phyloP scores from a whole-genome alignment of 768 basidiomycete genomes.

The Macrocybe gigantea region DNA sequence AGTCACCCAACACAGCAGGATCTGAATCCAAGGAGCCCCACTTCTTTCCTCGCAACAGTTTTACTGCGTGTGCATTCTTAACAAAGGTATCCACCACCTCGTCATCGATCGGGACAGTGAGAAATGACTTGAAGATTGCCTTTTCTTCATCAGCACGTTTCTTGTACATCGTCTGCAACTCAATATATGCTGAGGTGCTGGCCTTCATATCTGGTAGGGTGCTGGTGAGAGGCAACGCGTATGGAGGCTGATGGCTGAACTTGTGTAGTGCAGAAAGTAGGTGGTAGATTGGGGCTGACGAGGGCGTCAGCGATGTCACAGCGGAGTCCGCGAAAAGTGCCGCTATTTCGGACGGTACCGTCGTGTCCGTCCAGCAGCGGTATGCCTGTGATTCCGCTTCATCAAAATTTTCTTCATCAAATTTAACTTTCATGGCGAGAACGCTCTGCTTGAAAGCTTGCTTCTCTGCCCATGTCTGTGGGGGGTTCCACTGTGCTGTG shows the following conservation, averaged over 20 bases:
- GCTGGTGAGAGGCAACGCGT: constrained; percentile 77
- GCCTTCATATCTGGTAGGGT: constrained; percentile 96
- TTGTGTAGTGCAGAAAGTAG: constrained; percentile 68
- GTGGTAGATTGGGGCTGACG: constrained; percentile 67
- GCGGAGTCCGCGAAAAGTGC: constrained; percentile 59
- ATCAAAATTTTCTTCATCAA: constrained; percentile 96
- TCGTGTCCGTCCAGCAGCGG: constrained; percentile 59
- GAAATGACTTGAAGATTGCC: constrained; percentile 42
- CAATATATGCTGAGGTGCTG: constrained; percentile 76
- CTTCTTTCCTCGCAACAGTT: constrained; percentile 54
- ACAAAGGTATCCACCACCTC: constrained; percentile 64
- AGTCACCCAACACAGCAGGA: constrained; percentile 42
- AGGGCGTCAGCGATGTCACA: constrained; percentile 31
- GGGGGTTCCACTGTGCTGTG: constrained; percentile 64
- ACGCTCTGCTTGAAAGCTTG: constrained; percentile 71
- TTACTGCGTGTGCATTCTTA: constrained; percentile 73
- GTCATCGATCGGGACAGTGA: constrained; percentile 42
- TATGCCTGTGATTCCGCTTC: constrained; percentile 89
- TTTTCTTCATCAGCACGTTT: constrained; percentile 68
- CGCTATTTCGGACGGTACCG: constrained; percentile 62
- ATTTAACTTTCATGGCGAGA: constrained; percentile 57
- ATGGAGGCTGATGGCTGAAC: constrained; percentile 51
- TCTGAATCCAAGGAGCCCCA: constrained; percentile 57
- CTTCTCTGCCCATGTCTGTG: constrained; percentile 57
- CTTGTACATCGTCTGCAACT: constrained; percentile 83